A percentile compares a stretch with the other conserved stretches of the same genome.
These are phyloP conservation scores for Lepidium aucheri DNA, from an alignment of 345 rosid species.

Conservation along the genomic window DNA sequence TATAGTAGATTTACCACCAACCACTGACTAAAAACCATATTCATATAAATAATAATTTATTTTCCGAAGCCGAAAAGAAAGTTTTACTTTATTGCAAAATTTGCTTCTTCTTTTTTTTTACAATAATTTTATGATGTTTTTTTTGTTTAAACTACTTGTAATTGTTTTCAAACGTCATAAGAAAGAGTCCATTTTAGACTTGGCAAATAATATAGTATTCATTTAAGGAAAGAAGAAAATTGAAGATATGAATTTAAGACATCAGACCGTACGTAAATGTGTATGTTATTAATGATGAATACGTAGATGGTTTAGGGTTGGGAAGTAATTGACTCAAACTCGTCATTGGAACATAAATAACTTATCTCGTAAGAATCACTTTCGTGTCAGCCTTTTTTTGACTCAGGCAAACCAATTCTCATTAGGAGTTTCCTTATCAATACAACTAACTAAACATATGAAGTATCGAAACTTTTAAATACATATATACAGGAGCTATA, in stretches of 20 bases:
- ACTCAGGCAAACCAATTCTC: conserved; percentile 1
- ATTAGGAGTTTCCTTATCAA: neutral
- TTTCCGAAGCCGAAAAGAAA: no score
- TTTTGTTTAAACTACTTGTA: neutral
- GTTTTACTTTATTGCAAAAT: no score
- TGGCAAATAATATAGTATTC: conserved; percentile 3
- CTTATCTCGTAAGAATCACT: conserved; percentile 18
- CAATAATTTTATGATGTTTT: neutral
- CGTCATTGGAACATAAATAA: neutral
- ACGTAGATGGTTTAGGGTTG: neutral
- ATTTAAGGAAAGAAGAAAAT: neutral
- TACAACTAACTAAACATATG: neutral
- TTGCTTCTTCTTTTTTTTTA: no score
- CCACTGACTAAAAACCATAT: no score
- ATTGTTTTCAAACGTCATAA: neutral
- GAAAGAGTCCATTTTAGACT: neutral
- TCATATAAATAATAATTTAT: no score
- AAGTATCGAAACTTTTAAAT: neutral
- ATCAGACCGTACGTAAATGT: conserved; percentile 6
- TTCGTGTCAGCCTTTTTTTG: conserved; percentile 10
- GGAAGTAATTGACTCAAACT: conserved; percentile 1
- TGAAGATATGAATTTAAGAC: neutral
- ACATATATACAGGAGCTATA: neutral
- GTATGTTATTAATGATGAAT: neutral
- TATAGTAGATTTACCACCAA: no score